phyloP scores from a whole-genome alignment of 257 asterid species.

The Oldenlandia corymbosa region DNA sequence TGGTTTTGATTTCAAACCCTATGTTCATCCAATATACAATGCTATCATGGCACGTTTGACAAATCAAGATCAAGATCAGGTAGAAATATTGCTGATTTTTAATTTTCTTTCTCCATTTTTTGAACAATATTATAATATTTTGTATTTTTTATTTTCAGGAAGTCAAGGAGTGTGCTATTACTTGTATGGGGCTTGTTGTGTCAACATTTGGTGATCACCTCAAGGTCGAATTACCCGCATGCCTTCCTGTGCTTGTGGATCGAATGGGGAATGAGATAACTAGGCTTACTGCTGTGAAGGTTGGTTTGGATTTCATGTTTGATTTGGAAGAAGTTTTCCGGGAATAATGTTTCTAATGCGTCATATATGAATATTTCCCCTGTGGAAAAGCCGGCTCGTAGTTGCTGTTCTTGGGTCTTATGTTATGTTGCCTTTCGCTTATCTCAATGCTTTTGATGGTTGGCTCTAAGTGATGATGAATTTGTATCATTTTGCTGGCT shows the following conservation, averaged over 20 bases:
- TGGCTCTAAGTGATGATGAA: not conserved
- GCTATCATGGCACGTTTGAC: slow-evolving; percentile 96
- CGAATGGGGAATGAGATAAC: slow-evolving; percentile 99
- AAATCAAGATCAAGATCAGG: slow-evolving; percentile 99
- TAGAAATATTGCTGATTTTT: slow-evolving; percentile 18
- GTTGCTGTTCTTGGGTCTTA: not conserved
- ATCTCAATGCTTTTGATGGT: not conserved
- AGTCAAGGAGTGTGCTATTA: slow-evolving; percentile 98
- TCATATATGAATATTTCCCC: not conserved
- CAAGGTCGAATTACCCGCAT: slow-evolving; percentile 58
- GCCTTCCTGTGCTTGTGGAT: slow-evolving; percentile 98
- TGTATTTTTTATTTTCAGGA: slow-evolving; percentile 49
- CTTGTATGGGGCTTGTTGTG: slow-evolving; percentile 97
- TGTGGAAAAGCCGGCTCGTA: not conserved
- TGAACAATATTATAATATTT: slow-evolving; percentile 14
- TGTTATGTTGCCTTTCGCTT: not conserved
- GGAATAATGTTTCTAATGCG: not conserved
- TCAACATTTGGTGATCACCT: slow-evolving; percentile 97
- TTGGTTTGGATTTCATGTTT: slow-evolving; percentile 24
- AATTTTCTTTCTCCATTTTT: slow-evolving; percentile 10
- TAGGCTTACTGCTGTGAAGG: slow-evolving; percentile 98
- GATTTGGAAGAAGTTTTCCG: not conserved
- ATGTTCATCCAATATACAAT: slow-evolving; percentile 76
- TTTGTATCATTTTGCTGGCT: no score
- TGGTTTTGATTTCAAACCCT: slow-evolving; percentile 81